These are phyloP conservation scores for Collybiopsis confluens DNA, from an alignment of 768 basidiomycete species.

Conservation along the genomic window DNA sequence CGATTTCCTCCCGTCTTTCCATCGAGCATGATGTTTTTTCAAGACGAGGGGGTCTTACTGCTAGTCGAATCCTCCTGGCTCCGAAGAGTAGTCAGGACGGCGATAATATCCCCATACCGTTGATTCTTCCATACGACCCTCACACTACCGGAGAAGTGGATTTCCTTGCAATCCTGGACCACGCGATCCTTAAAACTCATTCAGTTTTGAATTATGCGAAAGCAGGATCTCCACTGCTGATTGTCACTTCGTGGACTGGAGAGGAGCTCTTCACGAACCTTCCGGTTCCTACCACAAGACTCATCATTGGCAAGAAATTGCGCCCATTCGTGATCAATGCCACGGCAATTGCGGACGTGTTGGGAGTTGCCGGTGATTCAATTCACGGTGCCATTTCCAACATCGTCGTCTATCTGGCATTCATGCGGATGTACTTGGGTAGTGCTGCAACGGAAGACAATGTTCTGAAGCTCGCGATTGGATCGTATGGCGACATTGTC, in stretches of 20 bases:
- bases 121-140: constrained; percentile 52
- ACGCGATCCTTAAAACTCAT: constrained; percentile 74
- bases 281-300: constrained; percentile 39
- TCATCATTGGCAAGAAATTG: constrained; percentile 49
- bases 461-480: constrained; percentile 48
- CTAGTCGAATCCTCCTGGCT: constrained; percentile 65
- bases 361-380: constrained; percentile 30
- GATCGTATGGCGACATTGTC: constrained; percentile 40
- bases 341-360: constrained; percentile 42
- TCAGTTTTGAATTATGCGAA: constrained; percentile 66
- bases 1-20: constrained; percentile 55
- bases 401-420: constrained; percentile 69
- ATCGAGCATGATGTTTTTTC: constrained; percentile 75
- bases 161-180: constrained; percentile 74
- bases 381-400: constrained; percentile 43
- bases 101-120: constrained; percentile 47
- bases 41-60: constrained; percentile 64
- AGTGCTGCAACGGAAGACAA: constrained; percentile 48
- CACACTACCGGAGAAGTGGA: constrained; percentile 48
- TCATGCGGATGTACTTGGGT: constrained; percentile 82
- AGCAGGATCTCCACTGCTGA: constrained; percentile 62
- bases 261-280: constrained; percentile 73
- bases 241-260: constrained; percentile 70
- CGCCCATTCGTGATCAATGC: constrained; percentile 60
- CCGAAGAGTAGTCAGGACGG: constrained; percentile 29